Conservation (phyloP, 1,284 basidiomycete species). For the Rhizoctonia solani region DNA sequence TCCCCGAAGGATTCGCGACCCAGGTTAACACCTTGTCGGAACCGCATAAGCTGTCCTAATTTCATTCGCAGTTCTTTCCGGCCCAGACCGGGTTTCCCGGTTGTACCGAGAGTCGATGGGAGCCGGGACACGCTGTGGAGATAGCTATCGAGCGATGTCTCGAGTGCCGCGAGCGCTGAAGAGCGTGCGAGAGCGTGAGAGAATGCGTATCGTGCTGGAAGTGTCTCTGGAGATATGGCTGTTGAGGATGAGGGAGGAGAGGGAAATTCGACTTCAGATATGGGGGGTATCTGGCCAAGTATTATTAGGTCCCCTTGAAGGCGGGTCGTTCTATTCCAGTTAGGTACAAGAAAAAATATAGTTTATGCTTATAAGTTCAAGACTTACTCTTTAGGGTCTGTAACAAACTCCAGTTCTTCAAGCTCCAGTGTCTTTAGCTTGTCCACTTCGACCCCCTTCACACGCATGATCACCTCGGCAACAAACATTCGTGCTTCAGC, state of each 20-base stretch:
- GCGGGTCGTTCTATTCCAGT: conserved; percentile 64
- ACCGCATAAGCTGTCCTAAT: conserved; percentile 83
- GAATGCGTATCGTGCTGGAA: conserved; percentile 84
- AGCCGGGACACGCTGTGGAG: conserved; percentile 77
- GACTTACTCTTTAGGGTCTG: conserved; percentile 82
- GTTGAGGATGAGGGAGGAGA: conserved; percentile 45
- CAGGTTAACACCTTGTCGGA: conserved; percentile 85
- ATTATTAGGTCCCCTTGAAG: conserved; percentile 89
- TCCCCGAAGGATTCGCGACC: conserved; percentile 87
- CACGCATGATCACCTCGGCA: conserved; percentile 59
- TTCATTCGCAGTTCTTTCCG: conserved; percentile 83
- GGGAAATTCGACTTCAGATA: conserved; percentile 50
- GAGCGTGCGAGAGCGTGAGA: conserved; percentile 88
- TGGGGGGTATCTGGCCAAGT: conserved; percentile 68
- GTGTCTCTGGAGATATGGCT: conserved; percentile 59
- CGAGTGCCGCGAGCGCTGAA: conserved; percentile 80
- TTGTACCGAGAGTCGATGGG: conserved; percentile 72
- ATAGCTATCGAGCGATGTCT: conserved; percentile 79
- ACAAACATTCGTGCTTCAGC: conserved; percentile 73
- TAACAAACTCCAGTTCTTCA: conserved; percentile 88
- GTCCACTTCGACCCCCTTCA: conserved; percentile 60
- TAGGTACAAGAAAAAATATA: conserved; percentile 24
- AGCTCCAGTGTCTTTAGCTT: conserved; percentile 74
- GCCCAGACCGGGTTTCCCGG: conserved; percentile 78
- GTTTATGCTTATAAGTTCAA: background rate